Percentiles rank a stretch among this genome's conserved stretches.
These are phyloP conservation scores for Chaetomium strumarium DNA, from an alignment of 2,329 filamentous ascomycete species.

Conservation along the genomic window DNA sequence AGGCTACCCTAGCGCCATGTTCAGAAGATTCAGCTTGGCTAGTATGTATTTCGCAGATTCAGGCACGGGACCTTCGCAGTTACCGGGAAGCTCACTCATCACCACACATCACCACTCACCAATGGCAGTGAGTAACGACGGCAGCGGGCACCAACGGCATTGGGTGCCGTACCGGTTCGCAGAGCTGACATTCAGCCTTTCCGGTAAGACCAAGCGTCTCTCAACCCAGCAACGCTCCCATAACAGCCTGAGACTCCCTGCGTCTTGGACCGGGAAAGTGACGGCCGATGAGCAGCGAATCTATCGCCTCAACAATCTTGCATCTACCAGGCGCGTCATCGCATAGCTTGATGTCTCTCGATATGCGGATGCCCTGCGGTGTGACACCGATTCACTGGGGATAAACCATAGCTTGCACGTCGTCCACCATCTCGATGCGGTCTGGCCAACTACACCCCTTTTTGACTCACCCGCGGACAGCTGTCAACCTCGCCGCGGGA, in stretches of 20 bases:
- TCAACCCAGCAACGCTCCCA: neutral
- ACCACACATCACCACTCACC: no score
- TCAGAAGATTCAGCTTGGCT: neutral
- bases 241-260: neutral
- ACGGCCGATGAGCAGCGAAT: neutral
- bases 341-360: neutral
- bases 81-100: no score
- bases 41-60: neutral
- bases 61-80: no score
- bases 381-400: neutral
- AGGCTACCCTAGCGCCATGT: neutral
- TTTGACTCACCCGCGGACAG: no score
- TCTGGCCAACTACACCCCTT: no score
- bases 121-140: no score
- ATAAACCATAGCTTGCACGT: neutral
- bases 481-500: no score
- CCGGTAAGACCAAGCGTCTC: neutral
- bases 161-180: no score
- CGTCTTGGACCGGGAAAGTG: neutral
- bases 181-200: no score
- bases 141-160: no score
- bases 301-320: neutral
- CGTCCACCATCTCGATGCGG: neutral
- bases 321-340: neutral
- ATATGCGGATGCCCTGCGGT: neutral